Conservation (phyloP, 23 red algal species). For the Gracilaria gracilis region DNA sequence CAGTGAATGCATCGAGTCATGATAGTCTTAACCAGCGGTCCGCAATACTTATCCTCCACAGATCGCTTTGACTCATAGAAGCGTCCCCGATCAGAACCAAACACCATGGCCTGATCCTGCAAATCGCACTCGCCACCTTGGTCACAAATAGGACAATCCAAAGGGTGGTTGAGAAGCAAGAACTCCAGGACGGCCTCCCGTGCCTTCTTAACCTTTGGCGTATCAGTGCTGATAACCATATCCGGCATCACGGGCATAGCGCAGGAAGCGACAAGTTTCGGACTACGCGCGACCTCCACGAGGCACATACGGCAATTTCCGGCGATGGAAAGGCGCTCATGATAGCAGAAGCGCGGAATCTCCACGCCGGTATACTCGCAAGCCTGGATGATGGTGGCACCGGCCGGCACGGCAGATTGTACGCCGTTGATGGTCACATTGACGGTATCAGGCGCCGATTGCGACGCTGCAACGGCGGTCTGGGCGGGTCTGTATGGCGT, state of each 20-base stretch:
- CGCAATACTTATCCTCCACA: conserved; percentile 99
- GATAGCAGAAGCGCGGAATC: conserved; percentile 99
- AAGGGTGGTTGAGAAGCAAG: conserved; percentile 92
- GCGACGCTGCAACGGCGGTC: conserved; percentile 13
- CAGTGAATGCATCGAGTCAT: conserved; percentile 99
- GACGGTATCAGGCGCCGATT: conserved; percentile 63
- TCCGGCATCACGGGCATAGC: conserved; percentile 99
- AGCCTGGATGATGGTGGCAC: conserved; percentile 94
- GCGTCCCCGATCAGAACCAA: conserved; percentile 97
- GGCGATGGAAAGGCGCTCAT: conserved; percentile 98
- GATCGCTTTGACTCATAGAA: conserved; percentile 98
- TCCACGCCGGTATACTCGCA: conserved; percentile 91
- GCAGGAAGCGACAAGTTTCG: conserved; percentile 97
- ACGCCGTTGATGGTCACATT: conserved; percentile 86
- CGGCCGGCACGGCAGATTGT: conserved; percentile 73
- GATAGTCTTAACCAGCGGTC: conserved; percentile 98
- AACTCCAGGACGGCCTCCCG: conserved; percentile 98
- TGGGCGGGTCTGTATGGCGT: conserved; percentile 7
- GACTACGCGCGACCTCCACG: conserved; percentile 98
- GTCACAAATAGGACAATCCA: conserved; percentile 99
- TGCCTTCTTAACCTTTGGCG: conserved; percentile 92
- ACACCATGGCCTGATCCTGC: conserved; percentile 99
- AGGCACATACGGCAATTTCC: conserved; percentile 99
- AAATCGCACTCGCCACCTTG: conserved; percentile 99
- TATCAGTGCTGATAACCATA: conserved; percentile 91